These are phyloP conservation scores for Anthoceros angustus DNA, from an alignment of 225 moss, liverwort and hornwort species.

Conservation along the genomic window DNA sequence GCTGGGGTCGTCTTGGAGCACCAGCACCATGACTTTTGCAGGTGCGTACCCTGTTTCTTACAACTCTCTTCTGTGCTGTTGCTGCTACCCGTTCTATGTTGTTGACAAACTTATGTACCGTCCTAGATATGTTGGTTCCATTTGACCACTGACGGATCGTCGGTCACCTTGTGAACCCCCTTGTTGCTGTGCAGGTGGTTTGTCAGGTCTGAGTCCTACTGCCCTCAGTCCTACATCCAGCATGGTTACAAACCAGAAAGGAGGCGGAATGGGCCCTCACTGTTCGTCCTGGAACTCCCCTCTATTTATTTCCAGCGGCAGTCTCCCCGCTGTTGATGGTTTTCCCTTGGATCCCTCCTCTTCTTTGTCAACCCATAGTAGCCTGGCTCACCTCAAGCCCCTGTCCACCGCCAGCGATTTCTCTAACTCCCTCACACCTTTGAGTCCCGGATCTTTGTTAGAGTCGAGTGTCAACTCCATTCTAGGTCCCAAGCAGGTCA, in stretches of 20 bases:
- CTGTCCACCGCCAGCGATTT: neutral
- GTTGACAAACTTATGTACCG: neutral
- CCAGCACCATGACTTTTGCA: conserved; percentile 50
- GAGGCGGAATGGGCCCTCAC: conserved; percentile 10
- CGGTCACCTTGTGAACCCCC: too few species aligned
- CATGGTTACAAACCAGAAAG: conserved; percentile 40
- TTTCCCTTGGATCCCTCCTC: conserved; percentile 23
- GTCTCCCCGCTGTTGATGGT: neutral
- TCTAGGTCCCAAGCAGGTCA: neutral
- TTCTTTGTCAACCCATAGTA: conserved; percentile 37
- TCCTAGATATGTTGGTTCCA: too few species aligned
- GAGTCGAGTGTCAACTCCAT: neutral
- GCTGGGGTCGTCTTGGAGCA: conserved; percentile 76
- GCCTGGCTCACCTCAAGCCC: conserved; percentile 7
- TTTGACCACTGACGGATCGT: too few species aligned
- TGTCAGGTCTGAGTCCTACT: conserved; percentile 12
- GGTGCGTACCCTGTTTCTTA: conserved; percentile 33
- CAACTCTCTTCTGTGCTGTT: conserved; percentile 5
- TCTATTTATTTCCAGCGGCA: neutral
- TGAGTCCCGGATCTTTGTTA: conserved; percentile 2
- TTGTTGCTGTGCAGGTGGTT: neutral
- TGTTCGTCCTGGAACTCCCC: conserved; percentile 65
- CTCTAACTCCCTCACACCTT: neutral
- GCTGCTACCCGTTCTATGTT: neutral
- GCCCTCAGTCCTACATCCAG: conserved; percentile 60